Conservation (phyloP, 208 protist species). For the Crithidia brevicula region DNA sequence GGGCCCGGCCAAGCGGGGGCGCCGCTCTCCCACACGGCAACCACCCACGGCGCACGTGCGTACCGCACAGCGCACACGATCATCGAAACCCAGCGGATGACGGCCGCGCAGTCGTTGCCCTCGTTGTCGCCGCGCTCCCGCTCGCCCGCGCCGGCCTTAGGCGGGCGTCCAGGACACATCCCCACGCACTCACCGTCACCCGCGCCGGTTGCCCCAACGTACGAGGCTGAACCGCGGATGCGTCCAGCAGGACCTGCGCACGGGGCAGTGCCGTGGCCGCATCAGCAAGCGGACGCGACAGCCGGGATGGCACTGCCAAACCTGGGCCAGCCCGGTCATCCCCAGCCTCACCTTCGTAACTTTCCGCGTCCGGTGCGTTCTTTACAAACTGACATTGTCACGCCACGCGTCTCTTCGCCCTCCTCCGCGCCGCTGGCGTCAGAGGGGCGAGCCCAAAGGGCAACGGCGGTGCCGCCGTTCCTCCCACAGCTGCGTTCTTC, state of each 20-base stretch:
- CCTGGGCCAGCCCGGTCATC: background rate
- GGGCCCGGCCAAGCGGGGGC: background rate
- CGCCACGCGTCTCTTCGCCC: background rate
- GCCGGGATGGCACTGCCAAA: background rate
- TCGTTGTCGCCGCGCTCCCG: background rate
- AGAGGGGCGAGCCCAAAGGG: background rate
- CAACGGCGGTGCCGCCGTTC: background rate
- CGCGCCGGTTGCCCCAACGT: constrained; percentile 7
- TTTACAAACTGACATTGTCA: too few species aligned
- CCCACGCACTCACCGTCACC: constrained; percentile 3
- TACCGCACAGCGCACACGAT: too few species aligned
- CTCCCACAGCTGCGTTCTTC: constrained; percentile 3
- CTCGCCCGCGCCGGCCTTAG: background rate
- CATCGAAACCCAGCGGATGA: too few species aligned
- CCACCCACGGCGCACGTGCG: too few species aligned
- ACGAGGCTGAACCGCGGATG: too few species aligned
- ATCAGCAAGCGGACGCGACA: too few species aligned
- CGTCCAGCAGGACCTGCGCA: background rate
- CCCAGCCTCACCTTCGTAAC: background rate
- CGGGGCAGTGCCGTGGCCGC: background rate
- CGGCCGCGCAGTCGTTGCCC: too few species aligned
- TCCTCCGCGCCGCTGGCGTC: background rate
- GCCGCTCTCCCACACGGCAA: too few species aligned
- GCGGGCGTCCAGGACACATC: background rate
- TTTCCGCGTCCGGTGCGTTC: too few species aligned